Evolutionary conservation across 495 filamentous ascomycete genomes (phyloP).

Genomic region (Neurospora sp.): DNA sequence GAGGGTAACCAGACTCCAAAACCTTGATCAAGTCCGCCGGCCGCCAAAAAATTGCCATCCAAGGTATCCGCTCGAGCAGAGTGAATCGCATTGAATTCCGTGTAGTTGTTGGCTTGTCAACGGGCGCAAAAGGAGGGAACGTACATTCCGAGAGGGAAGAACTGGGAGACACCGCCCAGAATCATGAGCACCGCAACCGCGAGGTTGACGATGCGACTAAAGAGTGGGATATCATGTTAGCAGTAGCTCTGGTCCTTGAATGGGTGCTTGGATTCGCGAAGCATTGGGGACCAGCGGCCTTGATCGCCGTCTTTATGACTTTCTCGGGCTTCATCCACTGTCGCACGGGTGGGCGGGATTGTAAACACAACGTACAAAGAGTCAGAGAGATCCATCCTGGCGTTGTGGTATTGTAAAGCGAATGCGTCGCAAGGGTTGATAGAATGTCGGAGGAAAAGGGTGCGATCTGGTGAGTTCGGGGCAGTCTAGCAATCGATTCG

Average conservation of each 20-base stretch:
- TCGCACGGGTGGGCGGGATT: neutral
- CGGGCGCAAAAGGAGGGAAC: slow-evolving; percentile 12
- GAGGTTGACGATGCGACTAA: slow-evolving; percentile 88
- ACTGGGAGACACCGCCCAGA: slow-evolving; percentile 80
- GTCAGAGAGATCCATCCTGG: slow-evolving; percentile 36
- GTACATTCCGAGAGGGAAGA: slow-evolving; percentile 55
- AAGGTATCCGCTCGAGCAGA: neutral
- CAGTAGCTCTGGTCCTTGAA: neutral
- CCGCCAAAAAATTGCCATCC: neutral
- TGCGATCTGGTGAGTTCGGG: neutral
- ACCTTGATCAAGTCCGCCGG: neutral
- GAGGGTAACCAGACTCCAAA: neutral
- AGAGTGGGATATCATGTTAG: slow-evolving; percentile 10
- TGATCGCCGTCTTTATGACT: neutral
- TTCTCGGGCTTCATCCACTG: neutral
- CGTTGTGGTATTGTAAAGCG: neutral
- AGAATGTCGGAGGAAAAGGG: neutral
- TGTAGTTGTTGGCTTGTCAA: slow-evolving; percentile 8
- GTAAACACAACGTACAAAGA: slow-evolving; percentile 35
- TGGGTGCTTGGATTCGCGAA: neutral
- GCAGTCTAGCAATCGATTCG: neutral
- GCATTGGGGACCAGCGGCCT: neutral
- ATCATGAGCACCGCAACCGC: slow-evolving; percentile 81
- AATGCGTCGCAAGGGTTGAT: neutral
- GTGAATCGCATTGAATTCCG: neutral